Percentiles rank a stretch among this genome's conserved stretches.
Evolutionary conservation across 345 rosid genomes (phyloP).

Genomic region (Eucalyptus sp.): DNA sequence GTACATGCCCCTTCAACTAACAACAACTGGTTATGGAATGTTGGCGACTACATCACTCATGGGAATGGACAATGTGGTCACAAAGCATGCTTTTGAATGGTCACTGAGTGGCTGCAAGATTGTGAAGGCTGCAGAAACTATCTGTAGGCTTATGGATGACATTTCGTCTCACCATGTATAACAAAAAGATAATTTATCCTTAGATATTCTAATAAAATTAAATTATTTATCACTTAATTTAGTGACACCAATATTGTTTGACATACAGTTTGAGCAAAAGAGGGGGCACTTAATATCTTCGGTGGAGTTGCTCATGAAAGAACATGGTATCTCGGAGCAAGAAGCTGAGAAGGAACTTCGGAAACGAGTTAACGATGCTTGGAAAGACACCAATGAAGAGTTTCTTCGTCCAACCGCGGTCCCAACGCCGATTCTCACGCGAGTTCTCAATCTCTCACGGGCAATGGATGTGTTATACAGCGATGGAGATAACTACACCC

Average conservation of each 20-base stretch:
- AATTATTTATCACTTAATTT: background rate
- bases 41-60: background rate
- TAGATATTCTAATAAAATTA: background rate
- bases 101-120: background rate
- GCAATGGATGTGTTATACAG: conserved; percentile 6
- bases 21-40: background rate
- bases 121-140: background rate
- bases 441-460: conserved; percentile 7
- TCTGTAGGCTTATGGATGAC: conserved; percentile 8
- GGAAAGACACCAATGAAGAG: conserved; percentile 24
- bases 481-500: conserved; percentile 9
- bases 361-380: background rate
- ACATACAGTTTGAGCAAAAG: background rate
- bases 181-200: background rate
- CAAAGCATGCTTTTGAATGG: conserved; percentile 8
- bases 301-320: conserved; percentile 22
- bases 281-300: conserved; percentile 1
- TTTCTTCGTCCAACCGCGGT: background rate
- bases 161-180: conserved; percentile 3
- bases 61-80: conserved; percentile 1
- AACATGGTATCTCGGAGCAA: background rate
- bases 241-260: background rate
- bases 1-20: background rate
- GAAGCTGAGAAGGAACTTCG: background rate
- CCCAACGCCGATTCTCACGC: background rate